These are phyloP conservation scores for Claviceps sp. DNA, from an alignment of 2,329 filamentous ascomycete species.

Conservation along the genomic window DNA sequence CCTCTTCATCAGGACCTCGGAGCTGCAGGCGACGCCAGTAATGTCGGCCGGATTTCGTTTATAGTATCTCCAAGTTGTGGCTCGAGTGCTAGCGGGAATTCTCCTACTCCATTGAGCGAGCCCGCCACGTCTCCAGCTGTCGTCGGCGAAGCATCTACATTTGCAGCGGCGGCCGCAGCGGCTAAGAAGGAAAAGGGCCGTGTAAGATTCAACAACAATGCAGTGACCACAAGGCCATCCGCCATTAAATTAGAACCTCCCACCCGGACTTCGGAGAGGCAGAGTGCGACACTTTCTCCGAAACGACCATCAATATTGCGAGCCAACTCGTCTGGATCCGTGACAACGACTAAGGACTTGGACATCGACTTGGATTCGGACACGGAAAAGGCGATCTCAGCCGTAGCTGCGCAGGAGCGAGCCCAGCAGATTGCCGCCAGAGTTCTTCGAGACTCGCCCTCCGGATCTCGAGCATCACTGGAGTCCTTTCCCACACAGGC, in stretches of 20 bases:
- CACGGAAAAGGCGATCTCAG: conserved; percentile 17
- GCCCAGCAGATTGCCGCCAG: conserved; percentile 28
- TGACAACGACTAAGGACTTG: conserved; percentile 15
- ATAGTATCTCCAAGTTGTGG: background rate
- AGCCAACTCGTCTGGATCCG: conserved; percentile 26
- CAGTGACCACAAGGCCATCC: conserved; percentile 19
- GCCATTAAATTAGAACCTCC: conserved; percentile 6
- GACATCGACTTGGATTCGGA: conserved; percentile 15
- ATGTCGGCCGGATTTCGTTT: background rate
- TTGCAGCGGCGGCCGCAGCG: conserved; percentile 1
- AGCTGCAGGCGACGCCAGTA: background rate
- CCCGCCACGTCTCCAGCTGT: background rate
- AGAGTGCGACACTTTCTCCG: conserved; percentile 8
- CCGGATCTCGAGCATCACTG: conserved; percentile 22
- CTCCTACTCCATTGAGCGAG: background rate
- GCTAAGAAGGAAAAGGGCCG: conserved; percentile 32
- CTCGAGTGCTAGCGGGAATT: background rate
- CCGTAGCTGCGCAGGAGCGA: conserved; percentile 29
- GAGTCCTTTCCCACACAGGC: conserved; percentile 22
- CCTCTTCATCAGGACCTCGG: background rate
- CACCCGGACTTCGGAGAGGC: background rate
- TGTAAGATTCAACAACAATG: conserved; percentile 35
- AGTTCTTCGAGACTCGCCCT: conserved; percentile 23
- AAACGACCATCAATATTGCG: conserved; percentile 30
- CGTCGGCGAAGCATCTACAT: background rate